These are phyloP conservation scores for Phaeodactylum tricornutum DNA, from an alignment of 108 stramenopile genomes.

Conservation along the genomic window DNA sequence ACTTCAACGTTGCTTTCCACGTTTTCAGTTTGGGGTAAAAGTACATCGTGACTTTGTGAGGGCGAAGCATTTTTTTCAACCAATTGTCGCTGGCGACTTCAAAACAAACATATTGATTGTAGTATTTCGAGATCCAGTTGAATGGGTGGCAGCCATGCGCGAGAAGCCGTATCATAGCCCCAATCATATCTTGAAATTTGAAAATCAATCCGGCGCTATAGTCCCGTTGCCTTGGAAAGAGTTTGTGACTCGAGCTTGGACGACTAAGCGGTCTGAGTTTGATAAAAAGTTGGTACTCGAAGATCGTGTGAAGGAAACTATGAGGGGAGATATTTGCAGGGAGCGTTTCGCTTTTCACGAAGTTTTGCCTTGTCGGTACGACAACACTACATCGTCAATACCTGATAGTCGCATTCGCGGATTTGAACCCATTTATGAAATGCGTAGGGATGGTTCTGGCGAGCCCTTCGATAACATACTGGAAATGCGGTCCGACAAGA, in stretches of 20 bases:
- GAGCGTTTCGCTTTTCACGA: conserved; percentile 38
- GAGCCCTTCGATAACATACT: conserved; percentile 39
- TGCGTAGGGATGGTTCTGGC: conserved; percentile 39
- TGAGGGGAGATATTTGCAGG: conserved; percentile 13
- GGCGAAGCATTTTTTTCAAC: conserved; percentile 21
- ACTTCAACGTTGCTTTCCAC: conserved; percentile 13
- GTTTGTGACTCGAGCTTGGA: conserved; percentile 7
- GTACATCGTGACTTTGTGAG: conserved; percentile 12
- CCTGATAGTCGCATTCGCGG: conserved; percentile 1
- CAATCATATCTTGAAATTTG: conserved; percentile 2
- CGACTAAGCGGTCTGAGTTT: neutral
- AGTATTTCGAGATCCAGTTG: conserved; percentile 40
- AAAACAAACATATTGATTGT: conserved; percentile 32
- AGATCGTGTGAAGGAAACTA: neutral
- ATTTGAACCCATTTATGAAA: conserved; percentile 48
- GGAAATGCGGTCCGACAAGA: conserved; percentile 50
- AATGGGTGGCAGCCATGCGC: conserved; percentile 39
- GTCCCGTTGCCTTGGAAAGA: conserved; percentile 4
- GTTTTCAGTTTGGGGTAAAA: neutral
- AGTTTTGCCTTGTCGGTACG: conserved; percentile 27
- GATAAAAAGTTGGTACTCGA: neutral
- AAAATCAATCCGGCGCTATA: neutral
- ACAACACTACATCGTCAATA: neutral
- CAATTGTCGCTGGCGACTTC: neutral
- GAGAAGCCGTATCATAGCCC: conserved; percentile 12